Evolutionary conservation across 805 yeast species (phyloP).

Genomic region (Wickerhamomyces sydowiorum): DNA sequence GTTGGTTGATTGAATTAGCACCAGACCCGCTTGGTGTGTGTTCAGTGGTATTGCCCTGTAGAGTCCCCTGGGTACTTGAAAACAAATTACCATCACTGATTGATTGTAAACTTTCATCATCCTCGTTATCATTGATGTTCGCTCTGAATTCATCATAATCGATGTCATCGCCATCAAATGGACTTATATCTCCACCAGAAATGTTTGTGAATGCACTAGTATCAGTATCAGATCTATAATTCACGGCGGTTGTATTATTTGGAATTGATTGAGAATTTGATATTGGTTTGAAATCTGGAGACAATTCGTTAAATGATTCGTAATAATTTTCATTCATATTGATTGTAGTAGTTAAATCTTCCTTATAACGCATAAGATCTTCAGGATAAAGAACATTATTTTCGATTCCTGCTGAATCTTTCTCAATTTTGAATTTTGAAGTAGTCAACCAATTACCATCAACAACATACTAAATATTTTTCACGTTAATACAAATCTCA

Average conservation of each 20-base stretch:
- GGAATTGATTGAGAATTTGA: not conserved
- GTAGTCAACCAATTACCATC: constrained; percentile 51
- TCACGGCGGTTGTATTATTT: not conserved
- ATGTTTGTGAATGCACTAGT: constrained; percentile 19
- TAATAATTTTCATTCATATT: not conserved
- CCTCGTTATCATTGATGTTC: constrained; percentile 1
- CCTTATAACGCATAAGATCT: constrained; percentile 11
- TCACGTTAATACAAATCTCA: not conserved
- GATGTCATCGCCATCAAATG: constrained; percentile 1
- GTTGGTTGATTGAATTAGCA: not conserved
- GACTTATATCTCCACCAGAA: constrained; percentile 17
- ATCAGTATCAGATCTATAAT: constrained; percentile 18
- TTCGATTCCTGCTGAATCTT: constrained; percentile 40
- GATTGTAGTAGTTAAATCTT: not conserved
- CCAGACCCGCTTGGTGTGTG: not conserved
- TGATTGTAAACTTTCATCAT: constrained; percentile 10
- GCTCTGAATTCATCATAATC: not conserved
- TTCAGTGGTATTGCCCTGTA: constrained; percentile 10
- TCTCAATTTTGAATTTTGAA: constrained; percentile 30
- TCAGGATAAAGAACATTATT: constrained; percentile 43
- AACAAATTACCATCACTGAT: constrained; percentile 11
- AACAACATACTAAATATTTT: constrained; percentile 37
- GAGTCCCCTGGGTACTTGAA: constrained; percentile 17
- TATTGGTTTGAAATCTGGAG: not conserved
- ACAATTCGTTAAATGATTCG: not conserved